Conservation (phyloP, 1,139 yeast species). For the Magnusiomyces fungicola region DNA sequence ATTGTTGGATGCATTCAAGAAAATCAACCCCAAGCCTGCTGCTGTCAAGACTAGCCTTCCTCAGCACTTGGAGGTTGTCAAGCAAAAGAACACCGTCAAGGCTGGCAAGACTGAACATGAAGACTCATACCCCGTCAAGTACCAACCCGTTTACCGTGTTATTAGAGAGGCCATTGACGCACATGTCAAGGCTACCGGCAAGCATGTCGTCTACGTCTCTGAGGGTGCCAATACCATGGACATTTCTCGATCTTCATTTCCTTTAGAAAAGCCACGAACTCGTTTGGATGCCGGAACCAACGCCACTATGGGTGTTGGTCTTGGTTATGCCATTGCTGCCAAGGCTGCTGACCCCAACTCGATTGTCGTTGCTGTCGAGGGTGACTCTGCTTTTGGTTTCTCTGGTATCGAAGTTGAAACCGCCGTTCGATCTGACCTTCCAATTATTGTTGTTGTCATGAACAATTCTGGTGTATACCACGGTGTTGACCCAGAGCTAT, state of each 20-base stretch:
- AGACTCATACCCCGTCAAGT: constrained; percentile 34
- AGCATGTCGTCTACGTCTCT: constrained; percentile 39
- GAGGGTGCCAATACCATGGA: constrained; percentile 75
- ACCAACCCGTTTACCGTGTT: constrained; percentile 46
- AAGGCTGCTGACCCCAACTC: constrained; percentile 41
- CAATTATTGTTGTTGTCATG: constrained; percentile 52
- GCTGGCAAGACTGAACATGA: constrained; percentile 32
- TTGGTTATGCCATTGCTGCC: constrained; percentile 60
- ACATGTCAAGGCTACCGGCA: constrained; percentile 21
- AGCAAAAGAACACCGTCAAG: constrained; percentile 34
- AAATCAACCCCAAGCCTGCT: constrained; percentile 9
- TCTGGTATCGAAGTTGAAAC: constrained; percentile 62
- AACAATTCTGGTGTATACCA: constrained; percentile 64
- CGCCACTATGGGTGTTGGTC: constrained; percentile 66
- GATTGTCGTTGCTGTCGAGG: constrained; percentile 52
- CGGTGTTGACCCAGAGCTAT: constrained; percentile 40
- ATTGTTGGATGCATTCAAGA: constrained; percentile 29
- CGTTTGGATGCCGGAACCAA: constrained; percentile 63
- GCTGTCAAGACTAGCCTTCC: constrained; percentile 13
- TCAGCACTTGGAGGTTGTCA: constrained; percentile 31
- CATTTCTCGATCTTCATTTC: constrained; percentile 52
- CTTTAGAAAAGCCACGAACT: constrained; percentile 43
- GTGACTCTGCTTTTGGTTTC: constrained; percentile 68
- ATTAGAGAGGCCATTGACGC: constrained; percentile 37
- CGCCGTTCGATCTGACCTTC: constrained; percentile 45